Conservation (phyloP, 208 protist species). For the Porcisia hertigi region DNA sequence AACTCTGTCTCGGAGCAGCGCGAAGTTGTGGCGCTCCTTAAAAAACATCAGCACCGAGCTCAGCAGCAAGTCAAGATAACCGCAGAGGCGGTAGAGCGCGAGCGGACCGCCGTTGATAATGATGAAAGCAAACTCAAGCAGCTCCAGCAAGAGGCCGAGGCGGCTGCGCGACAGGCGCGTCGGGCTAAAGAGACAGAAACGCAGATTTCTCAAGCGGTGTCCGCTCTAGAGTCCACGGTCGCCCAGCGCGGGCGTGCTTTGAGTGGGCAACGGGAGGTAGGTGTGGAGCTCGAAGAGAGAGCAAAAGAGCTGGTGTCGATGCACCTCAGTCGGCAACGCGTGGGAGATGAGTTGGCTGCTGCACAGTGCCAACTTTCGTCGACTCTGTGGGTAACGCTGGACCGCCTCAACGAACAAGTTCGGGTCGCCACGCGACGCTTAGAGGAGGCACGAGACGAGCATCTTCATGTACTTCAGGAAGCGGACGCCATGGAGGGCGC, state of each 20-base stretch:
- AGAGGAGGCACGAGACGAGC: conserved; percentile 35
- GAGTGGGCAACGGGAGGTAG: conserved; percentile 20
- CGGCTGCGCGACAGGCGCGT: conserved; percentile 10
- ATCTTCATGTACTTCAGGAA: conserved; percentile 35
- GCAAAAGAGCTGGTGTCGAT: conserved; percentile 40
- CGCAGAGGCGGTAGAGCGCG: conserved; percentile 16
- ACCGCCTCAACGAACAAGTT: conserved; percentile 30
- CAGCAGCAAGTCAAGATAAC: conserved; percentile 26
- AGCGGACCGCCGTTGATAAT: conserved; percentile 11
- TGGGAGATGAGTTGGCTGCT: conserved; percentile 47
- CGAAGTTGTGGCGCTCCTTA: conserved; percentile 40
- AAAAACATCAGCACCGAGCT: conserved; percentile 37
- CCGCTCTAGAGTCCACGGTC: conserved; percentile 12
- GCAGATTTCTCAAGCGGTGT: conserved; percentile 10
- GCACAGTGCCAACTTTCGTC: conserved; percentile 36
- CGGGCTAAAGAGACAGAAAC: conserved; percentile 24
- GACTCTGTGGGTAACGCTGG: conserved; percentile 41
- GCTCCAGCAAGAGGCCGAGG: conserved; percentile 29
- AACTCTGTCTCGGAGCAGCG: conserved; percentile 41
- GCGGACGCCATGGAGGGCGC: conserved; percentile 32
- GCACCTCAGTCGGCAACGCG: conserved; percentile 33
- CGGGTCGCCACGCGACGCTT: conserved; percentile 19
- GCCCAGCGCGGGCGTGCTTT: conserved; percentile 22
- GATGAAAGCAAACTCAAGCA: conserved; percentile 28
- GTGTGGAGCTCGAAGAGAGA: conserved; percentile 35